Percentiles rank a stretch among this genome's conserved stretches.
These are phyloP conservation scores for Ajuga reptans DNA, from an alignment of 305 asterid genomes.

Conservation along the genomic window DNA sequence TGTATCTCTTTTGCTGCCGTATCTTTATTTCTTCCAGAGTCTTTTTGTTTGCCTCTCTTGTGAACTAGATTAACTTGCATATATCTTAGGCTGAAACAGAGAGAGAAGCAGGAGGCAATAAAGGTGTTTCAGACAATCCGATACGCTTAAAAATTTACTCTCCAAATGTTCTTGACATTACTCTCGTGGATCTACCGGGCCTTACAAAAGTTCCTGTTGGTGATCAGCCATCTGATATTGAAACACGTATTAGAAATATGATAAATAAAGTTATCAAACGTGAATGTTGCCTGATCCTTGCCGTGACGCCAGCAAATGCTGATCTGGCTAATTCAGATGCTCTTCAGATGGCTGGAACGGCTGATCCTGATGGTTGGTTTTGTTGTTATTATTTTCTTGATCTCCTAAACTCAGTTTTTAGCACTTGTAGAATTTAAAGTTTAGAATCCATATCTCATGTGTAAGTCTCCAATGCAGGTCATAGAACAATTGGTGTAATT, in stretches of 20 bases:
- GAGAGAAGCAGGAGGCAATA: conserved; percentile 83
- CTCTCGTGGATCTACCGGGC: conserved; percentile 98
- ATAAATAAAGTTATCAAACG: conserved; percentile 74
- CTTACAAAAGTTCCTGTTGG: conserved; percentile 97
- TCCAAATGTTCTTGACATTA: conserved; percentile 93
- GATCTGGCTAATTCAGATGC: conserved; percentile 98
- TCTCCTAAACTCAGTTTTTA: too few species aligned
- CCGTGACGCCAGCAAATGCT: conserved; percentile 97
- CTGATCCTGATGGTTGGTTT: conserved; percentile 88
- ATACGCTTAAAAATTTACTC: conserved; percentile 90
- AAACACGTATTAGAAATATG: conserved; percentile 96
- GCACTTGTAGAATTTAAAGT: too few species aligned
- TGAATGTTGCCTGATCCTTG: conserved; percentile 82
- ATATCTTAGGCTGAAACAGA: conserved; percentile 96
- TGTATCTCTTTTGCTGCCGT: too few species aligned
- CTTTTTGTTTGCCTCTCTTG: conserved; percentile 6
- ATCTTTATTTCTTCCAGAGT: too few species aligned
- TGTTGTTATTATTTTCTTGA: conserved; percentile 10
- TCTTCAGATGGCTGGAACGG: conserved; percentile 97
- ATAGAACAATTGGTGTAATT: conserved; percentile 87
- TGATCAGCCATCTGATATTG: conserved; percentile 96
- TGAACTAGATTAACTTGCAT: too few species aligned
- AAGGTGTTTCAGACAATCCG: conserved; percentile 86
- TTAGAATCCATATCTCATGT: too few species aligned
- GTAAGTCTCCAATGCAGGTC: too few species aligned